A percentile compares a stretch with the other conserved stretches of the same genome.
Conservation (phyloP, 2,329 filamentous ascomycete genomes). For the Trichoderma gracile region DNA sequence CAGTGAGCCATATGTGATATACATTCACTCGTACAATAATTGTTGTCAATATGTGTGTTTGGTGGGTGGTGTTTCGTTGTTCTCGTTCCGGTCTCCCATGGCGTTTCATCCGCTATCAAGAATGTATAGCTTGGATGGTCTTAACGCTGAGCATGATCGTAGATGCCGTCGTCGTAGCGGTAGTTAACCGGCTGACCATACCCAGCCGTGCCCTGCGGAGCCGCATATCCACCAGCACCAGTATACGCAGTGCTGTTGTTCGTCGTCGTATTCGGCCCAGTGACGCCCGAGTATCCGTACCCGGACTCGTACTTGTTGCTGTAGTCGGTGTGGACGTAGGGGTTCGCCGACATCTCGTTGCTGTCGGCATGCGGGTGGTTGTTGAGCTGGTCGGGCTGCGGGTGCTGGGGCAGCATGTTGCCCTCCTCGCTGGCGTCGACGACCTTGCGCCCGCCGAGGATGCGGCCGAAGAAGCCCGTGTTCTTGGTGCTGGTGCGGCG, state of each 20-base stretch:
- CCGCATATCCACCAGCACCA: constrained; percentile 16
- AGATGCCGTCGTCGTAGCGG: constrained; percentile 43
- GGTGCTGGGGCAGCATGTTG: constrained; percentile 43
- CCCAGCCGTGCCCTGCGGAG: constrained; percentile 20
- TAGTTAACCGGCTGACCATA: constrained; percentile 33
- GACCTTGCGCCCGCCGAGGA: constrained; percentile 39
- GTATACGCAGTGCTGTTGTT: constrained; percentile 4
- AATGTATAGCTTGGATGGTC: not conserved
- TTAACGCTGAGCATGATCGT: constrained; percentile 33
- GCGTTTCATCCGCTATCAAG: too few species aligned
- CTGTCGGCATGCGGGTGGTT: constrained; percentile 40
- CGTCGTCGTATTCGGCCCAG: not conserved
- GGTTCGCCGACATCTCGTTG: constrained; percentile 30
- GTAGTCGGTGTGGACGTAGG: constrained; percentile 34
- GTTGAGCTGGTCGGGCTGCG: constrained; percentile 44
- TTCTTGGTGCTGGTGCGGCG: constrained; percentile 28
- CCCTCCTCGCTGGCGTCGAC: constrained; percentile 31
- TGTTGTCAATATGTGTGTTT: not conserved
- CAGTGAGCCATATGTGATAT: not conserved
- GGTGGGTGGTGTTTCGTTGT: not conserved
- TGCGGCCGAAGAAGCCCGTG: constrained; percentile 37
- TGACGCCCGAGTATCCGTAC: constrained; percentile 28
- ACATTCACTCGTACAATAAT: not conserved
- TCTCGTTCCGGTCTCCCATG: not conserved
- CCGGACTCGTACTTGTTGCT: constrained; percentile 36